Conservation (phyloP, 768 basidiomycete species). For the Rhodotorula toruloides region DNA sequence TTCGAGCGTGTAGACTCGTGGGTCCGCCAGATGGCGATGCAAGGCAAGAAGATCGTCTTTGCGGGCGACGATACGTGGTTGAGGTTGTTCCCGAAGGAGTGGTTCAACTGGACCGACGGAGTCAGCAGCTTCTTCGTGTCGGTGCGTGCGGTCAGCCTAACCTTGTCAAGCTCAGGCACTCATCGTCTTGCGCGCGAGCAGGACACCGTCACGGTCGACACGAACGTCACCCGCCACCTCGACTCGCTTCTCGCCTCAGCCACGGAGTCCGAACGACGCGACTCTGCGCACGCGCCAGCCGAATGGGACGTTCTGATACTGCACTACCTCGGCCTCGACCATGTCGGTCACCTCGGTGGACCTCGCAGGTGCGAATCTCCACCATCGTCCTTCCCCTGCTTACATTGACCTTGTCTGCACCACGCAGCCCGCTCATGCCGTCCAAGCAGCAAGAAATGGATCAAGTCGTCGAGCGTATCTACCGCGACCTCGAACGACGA, state of each 20-base stretch:
- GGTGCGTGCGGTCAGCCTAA: not conserved
- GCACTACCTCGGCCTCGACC: conserved; percentile 94
- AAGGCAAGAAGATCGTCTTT: conserved; percentile 3
- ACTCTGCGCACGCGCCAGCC: conserved; percentile 8
- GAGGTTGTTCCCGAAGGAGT: conserved; percentile 66
- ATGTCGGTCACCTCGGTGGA: conserved; percentile 87
- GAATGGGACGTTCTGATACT: conserved; percentile 69
- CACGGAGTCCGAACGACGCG: not conserved
- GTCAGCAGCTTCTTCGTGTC: conserved; percentile 80
- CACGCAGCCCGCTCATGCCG: conserved; percentile 66
- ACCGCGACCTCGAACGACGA: conserved; percentile 57
- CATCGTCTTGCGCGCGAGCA: conserved; percentile 53
- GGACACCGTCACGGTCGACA: conserved; percentile 87
- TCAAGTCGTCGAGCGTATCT: conserved; percentile 63
- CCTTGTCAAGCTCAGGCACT: too few species aligned
- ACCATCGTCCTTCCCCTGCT: not conserved
- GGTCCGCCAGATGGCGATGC: conserved; percentile 9
- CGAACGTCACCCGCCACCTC: conserved; percentile 76
- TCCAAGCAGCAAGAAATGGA: conserved; percentile 85
- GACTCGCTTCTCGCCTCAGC: conserved; percentile 60
- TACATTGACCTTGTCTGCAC: too few species aligned
- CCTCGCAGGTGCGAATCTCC: conserved; percentile 9
- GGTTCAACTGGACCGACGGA: conserved; percentile 58
- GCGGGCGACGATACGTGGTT: conserved; percentile 98
- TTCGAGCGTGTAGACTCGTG: conserved; percentile 58